Evolutionary conservation across 1,284 basidiomycete species (phyloP).

Genomic region (Trametes polyzona): DNA sequence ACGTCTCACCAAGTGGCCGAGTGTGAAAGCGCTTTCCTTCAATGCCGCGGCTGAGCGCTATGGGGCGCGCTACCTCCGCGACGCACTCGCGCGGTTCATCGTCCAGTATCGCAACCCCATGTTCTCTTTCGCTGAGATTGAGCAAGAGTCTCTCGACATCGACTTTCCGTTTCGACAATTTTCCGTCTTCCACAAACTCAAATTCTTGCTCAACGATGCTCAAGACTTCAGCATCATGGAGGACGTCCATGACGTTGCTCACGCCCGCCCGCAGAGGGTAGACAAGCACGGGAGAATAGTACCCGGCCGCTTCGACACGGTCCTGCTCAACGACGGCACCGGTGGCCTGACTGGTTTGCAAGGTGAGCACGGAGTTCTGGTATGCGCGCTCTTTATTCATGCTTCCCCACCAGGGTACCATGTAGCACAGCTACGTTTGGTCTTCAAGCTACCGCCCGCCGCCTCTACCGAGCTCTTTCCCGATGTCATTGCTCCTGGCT

Average conservation of each 20-base stretch:
- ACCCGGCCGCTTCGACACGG: constrained; percentile 27
- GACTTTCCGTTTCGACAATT: constrained; percentile 9
- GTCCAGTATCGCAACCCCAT: too few species aligned
- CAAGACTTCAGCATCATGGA: neutral
- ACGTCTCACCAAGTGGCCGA: too few species aligned
- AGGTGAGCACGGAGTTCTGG: constrained; percentile 6
- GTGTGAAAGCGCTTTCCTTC: too few species aligned
- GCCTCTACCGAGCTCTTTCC: constrained; percentile 14
- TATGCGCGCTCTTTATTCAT: neutral
- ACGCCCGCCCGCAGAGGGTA: constrained; percentile 8
- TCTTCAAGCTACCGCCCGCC: constrained; percentile 18
- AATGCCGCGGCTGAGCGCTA: too few species aligned
- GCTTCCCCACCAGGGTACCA: constrained; percentile 14
- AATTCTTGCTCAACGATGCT: constrained; percentile 10
- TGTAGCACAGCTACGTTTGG: constrained; percentile 22
- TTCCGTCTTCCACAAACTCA: constrained; percentile 20
- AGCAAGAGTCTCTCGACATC: too few species aligned
- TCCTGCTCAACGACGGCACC: constrained; percentile 12
- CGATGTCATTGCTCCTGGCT: constrained; percentile 7
- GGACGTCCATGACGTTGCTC: constrained; percentile 6
- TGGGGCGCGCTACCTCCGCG: too few species aligned
- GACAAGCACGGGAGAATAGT: constrained; percentile 1
- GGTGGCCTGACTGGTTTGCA: neutral
- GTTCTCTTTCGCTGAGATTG: too few species aligned
- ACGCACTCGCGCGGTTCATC: too few species aligned